Evolutionary conservation across 2,329 filamentous ascomycete species (phyloP).

Genomic region (Cryphonectria parasitica): DNA sequence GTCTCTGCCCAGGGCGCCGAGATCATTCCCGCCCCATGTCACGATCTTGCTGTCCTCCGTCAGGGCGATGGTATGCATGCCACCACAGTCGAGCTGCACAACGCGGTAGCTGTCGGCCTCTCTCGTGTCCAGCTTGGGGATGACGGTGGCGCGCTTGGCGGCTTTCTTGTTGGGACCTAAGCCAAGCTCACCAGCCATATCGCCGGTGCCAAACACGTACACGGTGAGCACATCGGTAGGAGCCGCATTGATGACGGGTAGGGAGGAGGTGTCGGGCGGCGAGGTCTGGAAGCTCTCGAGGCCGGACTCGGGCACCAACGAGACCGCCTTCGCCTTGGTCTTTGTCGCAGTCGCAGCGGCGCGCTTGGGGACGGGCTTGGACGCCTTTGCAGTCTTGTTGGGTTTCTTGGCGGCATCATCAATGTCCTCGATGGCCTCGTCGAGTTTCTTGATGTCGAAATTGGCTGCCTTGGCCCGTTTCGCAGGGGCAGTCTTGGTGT

Average conservation of each 20-base stretch:
- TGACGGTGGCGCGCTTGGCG: conserved; percentile 29
- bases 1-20: conserved; percentile 66
- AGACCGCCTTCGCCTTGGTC: conserved; percentile 14
- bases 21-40: conserved; percentile 73
- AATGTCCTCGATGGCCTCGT: conserved; percentile 16
- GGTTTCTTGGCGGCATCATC: conserved; percentile 8
- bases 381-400: conserved; percentile 17
- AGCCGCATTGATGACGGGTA: conserved; percentile 27
- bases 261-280: conserved; percentile 27
- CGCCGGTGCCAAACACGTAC: conserved; percentile 40
- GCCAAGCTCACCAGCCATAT: conserved; percentile 51
- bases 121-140: conserved; percentile 31
- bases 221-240: conserved; percentile 31
- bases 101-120: conserved; percentile 37
- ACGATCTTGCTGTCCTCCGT: conserved; percentile 69
- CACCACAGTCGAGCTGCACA: conserved; percentile 65
- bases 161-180: conserved; percentile 32
- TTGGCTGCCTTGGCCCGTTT: conserved; percentile 16
- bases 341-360: conserved; percentile 3
- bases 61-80: conserved; percentile 69
- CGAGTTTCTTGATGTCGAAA: conserved; percentile 11
- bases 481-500: conserved; percentile 8
- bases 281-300: conserved; percentile 25
- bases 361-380: conserved; percentile 10
- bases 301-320: conserved; percentile 22